Evolutionary conservation across 1,284 basidiomycete species (phyloP).

Genomic region (Ustilago nuda): DNA sequence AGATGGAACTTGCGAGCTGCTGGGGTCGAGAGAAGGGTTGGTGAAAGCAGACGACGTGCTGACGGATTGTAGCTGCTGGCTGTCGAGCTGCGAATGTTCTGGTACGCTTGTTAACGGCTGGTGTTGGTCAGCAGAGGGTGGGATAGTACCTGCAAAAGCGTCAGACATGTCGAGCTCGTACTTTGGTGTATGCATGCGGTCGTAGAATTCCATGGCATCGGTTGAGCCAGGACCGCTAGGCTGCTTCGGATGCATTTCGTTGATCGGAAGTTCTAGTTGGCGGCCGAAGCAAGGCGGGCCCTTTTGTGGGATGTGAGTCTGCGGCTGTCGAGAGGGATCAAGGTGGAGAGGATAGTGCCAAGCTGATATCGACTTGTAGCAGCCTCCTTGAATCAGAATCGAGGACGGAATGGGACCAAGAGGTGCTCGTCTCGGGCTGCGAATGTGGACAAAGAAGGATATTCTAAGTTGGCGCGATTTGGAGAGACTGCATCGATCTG

Average conservation of each 20-base stretch:
- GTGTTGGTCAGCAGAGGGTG: constrained; percentile 26
- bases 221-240: constrained; percentile 54
- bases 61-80: constrained; percentile 13
- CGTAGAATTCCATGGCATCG: constrained; percentile 58
- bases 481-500: constrained; percentile 23
- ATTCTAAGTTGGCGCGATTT: constrained; percentile 3
- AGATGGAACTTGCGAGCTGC: constrained; percentile 17
- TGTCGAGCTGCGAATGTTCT: constrained; percentile 53
- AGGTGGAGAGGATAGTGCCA: too few relatives aligned
- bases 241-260: constrained; percentile 43
- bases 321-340: not conserved
- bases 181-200: constrained; percentile 52
- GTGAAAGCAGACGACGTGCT: constrained; percentile 11
- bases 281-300: not conserved
- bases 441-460: not conserved
- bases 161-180: constrained; percentile 43
- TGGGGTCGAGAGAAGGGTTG: constrained; percentile 14
- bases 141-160: constrained; percentile 18
- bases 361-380: too few relatives aligned
- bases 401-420: not conserved
- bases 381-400: too few relatives aligned
- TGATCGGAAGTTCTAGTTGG: not conserved
- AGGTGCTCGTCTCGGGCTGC: not conserved
- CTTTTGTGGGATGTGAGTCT: not conserved
- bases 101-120: constrained; percentile 52